phyloP scores from a whole-genome alignment of 768 basidiomycete genomes.

The Jaapia argillacea region DNA sequence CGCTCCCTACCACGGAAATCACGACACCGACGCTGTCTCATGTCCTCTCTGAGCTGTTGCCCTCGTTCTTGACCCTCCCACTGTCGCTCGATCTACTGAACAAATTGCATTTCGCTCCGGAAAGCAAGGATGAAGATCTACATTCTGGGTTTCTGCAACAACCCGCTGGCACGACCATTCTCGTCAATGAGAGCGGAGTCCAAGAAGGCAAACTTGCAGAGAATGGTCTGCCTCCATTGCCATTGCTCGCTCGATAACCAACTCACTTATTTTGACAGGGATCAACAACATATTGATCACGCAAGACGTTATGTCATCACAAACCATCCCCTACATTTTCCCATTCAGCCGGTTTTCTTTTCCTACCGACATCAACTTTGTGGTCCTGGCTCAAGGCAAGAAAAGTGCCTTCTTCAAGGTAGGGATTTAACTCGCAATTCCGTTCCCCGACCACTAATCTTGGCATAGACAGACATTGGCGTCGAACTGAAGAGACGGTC shows the following conservation, averaged over 20 bases:
- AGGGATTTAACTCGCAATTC: conserved; percentile 3
- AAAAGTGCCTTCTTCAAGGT: conserved; percentile 72
- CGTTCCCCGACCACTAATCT: neutral
- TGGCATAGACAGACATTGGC: conserved; percentile 1
- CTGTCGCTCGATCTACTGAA: conserved; percentile 60
- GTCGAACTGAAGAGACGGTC: conserved; percentile 15
- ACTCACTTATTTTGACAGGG: conserved; percentile 26
- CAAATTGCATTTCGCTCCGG: conserved; percentile 44
- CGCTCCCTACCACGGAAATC: conserved; percentile 24
- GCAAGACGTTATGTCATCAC: conserved; percentile 53
- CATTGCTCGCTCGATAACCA: neutral
- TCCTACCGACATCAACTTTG: conserved; percentile 59
- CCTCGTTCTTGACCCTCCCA: conserved; percentile 42
- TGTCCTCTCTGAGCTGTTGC: conserved; percentile 49
- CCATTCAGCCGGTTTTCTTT: conserved; percentile 69
- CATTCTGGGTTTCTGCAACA: conserved; percentile 70
- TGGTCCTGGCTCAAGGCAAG: conserved; percentile 52
- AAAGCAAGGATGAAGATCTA: conserved; percentile 61
- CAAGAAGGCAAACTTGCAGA: conserved; percentile 59
- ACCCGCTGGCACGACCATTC: conserved; percentile 44
- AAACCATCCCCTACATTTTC: conserved; percentile 65
- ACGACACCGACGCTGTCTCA: conserved; percentile 37
- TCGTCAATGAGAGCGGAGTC: conserved; percentile 59
- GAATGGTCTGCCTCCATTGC: conserved; percentile 20
- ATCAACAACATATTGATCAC: conserved; percentile 51